These are phyloP conservation scores for Trichosanthes cucumerina DNA, from an alignment of 306 rosid species.

Conservation along the genomic window DNA sequence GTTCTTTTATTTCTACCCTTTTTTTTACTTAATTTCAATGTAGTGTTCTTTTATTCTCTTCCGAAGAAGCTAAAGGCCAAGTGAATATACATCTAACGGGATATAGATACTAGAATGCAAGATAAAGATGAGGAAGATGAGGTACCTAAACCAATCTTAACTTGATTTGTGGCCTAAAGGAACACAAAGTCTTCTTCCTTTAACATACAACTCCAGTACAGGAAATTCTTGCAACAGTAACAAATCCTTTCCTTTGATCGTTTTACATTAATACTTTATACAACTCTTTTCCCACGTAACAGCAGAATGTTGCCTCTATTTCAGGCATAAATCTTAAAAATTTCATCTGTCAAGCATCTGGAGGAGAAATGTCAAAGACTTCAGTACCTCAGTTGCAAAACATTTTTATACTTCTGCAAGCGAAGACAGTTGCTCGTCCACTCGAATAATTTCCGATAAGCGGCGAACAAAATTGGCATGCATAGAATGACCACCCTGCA, in stretches of 20 bases:
- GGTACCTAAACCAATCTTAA: not conserved
- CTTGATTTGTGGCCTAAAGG: not conserved
- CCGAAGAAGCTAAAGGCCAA: not conserved
- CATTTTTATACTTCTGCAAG: not conserved
- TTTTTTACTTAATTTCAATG: too few species aligned
- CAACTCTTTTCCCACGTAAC: not conserved
- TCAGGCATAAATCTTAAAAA: not conserved
- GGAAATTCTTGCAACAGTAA: not conserved
- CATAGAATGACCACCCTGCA: constrained; percentile 73
- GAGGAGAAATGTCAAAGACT: not conserved
- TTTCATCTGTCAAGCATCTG: not conserved
- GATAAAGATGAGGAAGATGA: not conserved
- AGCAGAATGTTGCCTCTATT: not conserved
- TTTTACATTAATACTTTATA: not conserved
- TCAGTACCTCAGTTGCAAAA: not conserved
- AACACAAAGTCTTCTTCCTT: not conserved
- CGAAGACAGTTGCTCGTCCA: not conserved
- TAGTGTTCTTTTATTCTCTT: not conserved
- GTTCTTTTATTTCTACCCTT: too few species aligned
- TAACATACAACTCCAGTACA: not conserved
- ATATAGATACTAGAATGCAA: not conserved
- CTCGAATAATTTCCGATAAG: constrained; percentile 24
- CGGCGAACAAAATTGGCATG: constrained; percentile 54
- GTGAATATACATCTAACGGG: not conserved
- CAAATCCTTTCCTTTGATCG: not conserved